Evolutionary conservation across 768 basidiomycete species (phyloP).

Genomic region (Lactifluus volemus): DNA sequence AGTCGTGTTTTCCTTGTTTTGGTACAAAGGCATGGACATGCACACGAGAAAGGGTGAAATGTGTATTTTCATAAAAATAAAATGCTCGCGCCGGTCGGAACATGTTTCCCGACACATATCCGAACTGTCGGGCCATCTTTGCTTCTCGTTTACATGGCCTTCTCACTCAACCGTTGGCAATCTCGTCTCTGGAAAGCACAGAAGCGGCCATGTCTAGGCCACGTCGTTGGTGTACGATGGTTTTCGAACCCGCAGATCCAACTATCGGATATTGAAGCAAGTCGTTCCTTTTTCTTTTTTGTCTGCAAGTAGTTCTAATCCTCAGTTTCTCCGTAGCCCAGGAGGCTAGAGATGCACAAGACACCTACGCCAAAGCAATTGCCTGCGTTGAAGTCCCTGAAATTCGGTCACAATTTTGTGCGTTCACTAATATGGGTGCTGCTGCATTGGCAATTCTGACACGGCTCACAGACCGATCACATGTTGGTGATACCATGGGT

Average conservation of each 20-base stretch:
- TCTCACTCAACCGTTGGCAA: conserved; percentile 4
- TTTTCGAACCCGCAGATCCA: conserved; percentile 3
- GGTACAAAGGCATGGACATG: background rate
- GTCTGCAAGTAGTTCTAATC: background rate
- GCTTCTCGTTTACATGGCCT: background rate
- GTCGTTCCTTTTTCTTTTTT: background rate
- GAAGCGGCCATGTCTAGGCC: background rate
- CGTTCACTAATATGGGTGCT: background rate
- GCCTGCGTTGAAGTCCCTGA: conserved; percentile 8
- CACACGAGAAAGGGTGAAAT: background rate
- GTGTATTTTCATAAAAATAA: background rate
- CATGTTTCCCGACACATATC: background rate
- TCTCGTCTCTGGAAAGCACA: background rate
- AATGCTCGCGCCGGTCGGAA: background rate
- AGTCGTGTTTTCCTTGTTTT: background rate
- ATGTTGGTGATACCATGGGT: conserved; percentile 37
- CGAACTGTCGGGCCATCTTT: background rate
- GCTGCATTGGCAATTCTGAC: background rate
- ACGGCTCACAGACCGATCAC: conserved; percentile 26
- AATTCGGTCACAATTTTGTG: conserved; percentile 19
- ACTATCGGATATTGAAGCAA: conserved; percentile 13
- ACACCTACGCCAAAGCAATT: conserved; percentile 9
- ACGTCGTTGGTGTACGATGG: conserved; percentile 6
- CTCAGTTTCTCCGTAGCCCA: background rate
- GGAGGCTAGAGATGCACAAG: conserved; percentile 7